Base-by-base conservation (phyloP, 805 yeast genomes). In the Yamadazyma phyllophila region DNA sequence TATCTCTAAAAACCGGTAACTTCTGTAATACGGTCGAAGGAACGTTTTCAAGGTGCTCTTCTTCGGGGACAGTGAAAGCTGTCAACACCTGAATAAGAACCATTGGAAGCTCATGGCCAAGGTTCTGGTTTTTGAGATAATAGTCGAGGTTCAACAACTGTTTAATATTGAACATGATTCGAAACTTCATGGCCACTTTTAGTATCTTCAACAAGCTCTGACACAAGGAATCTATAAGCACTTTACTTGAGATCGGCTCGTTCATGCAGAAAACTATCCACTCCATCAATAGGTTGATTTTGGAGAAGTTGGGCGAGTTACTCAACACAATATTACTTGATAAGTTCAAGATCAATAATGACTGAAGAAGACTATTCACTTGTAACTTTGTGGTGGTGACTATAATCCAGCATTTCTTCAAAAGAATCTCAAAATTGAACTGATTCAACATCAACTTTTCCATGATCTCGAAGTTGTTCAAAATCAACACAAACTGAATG, bases 331-430 rank as follows among this genome's bases (percentile, higher is more conserved):
- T 44, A 37, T 66, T 66, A 43, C 63, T 57, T 9, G 67, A 55
- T 30, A 62, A 48, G 39, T 60, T 70, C 15, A 69, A 46, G 2
- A 71, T 46, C 27, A 69, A 44, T 3, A 68, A 51, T 6, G 73
- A 59, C 43, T 59, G 61, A 26, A 68, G 51, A 44, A 57, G 54
- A 36, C 59, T 64, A 4, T 51, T 26, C 5, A 52, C 44, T 13
- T 33, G 41, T 7, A 41, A 16, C 24, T 20, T 36, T 10, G 47
- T 43, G 9, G 48, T 16, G 16, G 27, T 43, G 8, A 44, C 17
- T 10, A 67, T 49, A 42, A 62, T 66, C 63, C 70, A 67, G 6
- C 69, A 39, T 47, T 61, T 65, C 39, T 67, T 52, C 20, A 66
- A 58, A 13, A 52, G 50, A 20, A 61, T 55, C 39, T 68, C 73